These are phyloP conservation scores for Byssothecium circinans DNA, from an alignment of 2,329 filamentous ascomycete genomes.

Conservation along the genomic window DNA sequence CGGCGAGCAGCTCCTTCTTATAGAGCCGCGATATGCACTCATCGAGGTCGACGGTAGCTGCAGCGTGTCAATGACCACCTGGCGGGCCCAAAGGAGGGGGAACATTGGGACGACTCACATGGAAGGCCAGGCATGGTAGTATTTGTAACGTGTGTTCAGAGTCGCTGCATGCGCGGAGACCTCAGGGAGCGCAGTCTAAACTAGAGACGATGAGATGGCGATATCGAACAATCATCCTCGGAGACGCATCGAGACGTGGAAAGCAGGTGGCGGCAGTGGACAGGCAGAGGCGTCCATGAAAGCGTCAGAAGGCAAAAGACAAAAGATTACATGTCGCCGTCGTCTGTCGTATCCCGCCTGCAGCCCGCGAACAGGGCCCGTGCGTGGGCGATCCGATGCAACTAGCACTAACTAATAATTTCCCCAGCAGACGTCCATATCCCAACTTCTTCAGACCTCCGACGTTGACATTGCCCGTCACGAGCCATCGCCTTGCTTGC, in stretches of 20 bases:
- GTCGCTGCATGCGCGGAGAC: constrained; percentile 31
- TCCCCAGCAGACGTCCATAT: too few species aligned
- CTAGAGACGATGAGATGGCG: constrained; percentile 41
- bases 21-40: constrained; percentile 97
- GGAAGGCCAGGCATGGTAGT: constrained; percentile 54
- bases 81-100: constrained; percentile 1
- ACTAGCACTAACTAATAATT: too few species aligned
- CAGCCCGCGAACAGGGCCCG: too few species aligned
- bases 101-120: constrained; percentile 41
- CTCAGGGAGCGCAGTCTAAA: constrained; percentile 41
- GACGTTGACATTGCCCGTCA: not conserved
- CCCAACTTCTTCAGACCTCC: too few species aligned
- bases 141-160: constrained; percentile 19
- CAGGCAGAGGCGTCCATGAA: constrained; percentile 16
- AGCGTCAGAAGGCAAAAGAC: constrained; percentile 12
- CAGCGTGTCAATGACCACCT: constrained; percentile 8
- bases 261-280: constrained; percentile 20
- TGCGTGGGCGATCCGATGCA: too few species aligned
- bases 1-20: constrained; percentile 93
- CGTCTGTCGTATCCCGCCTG: too few species aligned
- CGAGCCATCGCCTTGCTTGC: not conserved
- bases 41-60: constrained; percentile 95
- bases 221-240: constrained; percentile 46
- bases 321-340: too few species aligned
- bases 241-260: constrained; percentile 32